Base-by-base conservation (phyloP, 2,329 filamentous ascomycete genomes). In the Septoria linicola region DNA sequence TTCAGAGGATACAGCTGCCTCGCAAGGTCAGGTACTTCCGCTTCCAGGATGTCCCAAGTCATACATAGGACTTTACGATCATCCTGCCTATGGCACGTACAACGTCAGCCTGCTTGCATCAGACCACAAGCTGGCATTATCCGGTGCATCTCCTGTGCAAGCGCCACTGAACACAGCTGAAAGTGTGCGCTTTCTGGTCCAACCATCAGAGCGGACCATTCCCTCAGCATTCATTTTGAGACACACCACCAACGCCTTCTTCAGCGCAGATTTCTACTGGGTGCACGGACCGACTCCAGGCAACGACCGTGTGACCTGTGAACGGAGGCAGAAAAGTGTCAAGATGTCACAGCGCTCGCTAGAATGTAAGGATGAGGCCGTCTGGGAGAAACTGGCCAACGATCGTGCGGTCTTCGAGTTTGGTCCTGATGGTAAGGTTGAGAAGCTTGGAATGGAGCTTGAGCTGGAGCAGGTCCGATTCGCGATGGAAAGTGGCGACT, bases 391-490 rank as follows among this genome's bases (percentile, higher is more conserved):
- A 13, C 8, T 14, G 2, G 32, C 3, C 20, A 7, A 6, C 2
- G 21, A n/a, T 27, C 6, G 21, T 10, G 51, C 46, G 14, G 37
- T 41, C 1, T 54, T 54, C 31, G 51, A 54, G 20, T 36, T 23
- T 20, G n/a, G 41, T 1, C 21, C 34, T 11, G 27, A 50, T 31
- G 44, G 51, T 1, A 30, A 31, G 8, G 31, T 54, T 2, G 27
- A 32, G 17, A 50, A 25, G 25, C 16, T 54, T 7, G 52, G 52
- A 1, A 23, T 45, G 17, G 48, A 49, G 5, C 23, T 57, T 5
- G 55, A 57, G 45, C 37, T 25, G 16, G 50, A 56, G 25, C 47
- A 46, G 37, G 17, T 56, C 16, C 19, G 49, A n/a, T 8, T 21
- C 37, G 53, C 49, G n/a, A 40, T 8, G 16, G 54, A 51, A 20